Conservation (phyloP, 371 early-diverging fungal genomes). For the Mucor racemosus region DNA sequence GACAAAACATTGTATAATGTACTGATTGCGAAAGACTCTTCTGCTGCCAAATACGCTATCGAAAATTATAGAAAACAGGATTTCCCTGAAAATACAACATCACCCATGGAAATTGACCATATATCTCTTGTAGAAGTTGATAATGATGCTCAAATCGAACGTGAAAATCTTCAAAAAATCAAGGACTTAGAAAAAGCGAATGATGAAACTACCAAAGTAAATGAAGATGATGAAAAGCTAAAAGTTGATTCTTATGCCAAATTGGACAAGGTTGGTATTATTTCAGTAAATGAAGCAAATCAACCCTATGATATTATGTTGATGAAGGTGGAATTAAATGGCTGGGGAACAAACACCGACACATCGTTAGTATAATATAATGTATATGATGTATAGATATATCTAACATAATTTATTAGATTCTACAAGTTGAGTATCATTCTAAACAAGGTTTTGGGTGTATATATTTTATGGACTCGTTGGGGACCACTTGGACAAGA, state of each 20-base stretch:
- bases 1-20: slow-evolving; percentile 20
- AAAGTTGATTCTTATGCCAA: slow-evolving; percentile 45
- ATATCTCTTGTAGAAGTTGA: slow-evolving; percentile 36
- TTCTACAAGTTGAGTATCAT: slow-evolving; percentile 68
- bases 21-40: neutral
- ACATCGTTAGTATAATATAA: slow-evolving; percentile 20
- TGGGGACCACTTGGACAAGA: slow-evolving; percentile 60
- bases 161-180: slow-evolving; percentile 36
- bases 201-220: slow-evolving; percentile 7
- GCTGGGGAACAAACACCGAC: slow-evolving; percentile 9
- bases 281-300: slow-evolving; percentile 39
- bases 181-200: slow-evolving; percentile 26
- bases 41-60: neutral
- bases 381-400: neutral
- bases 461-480: slow-evolving; percentile 64
- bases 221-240: slow-evolving; percentile 20
- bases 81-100: neutral
- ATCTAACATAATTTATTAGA: slow-evolving; percentile 17
- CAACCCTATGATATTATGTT: slow-evolving; percentile 53
- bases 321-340: slow-evolving; percentile 52
- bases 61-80: slow-evolving; percentile 12
- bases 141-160: slow-evolving; percentile 48
- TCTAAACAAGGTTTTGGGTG: slow-evolving; percentile 46
- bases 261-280: slow-evolving; percentile 42
- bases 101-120: slow-evolving; percentile 22